Percentiles rank a stretch among this genome's conserved stretches.
phyloP scores from a whole-genome alignment of 2,329 filamentous ascomycete genomes.

The Sporothrix variecibatus region DNA sequence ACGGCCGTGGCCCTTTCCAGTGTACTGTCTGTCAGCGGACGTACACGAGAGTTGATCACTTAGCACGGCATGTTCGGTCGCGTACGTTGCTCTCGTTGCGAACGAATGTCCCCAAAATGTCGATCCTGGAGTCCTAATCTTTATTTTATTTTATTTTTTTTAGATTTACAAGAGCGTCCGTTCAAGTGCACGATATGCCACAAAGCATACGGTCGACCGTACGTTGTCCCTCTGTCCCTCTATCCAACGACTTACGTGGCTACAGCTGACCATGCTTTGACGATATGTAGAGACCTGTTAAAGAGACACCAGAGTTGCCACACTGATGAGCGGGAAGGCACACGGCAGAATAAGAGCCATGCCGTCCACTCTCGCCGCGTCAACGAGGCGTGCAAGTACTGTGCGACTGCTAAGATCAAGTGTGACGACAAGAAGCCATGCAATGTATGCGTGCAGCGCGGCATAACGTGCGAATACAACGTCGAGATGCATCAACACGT shows the following conservation, averaged over 20 bases:
- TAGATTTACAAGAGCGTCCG: constrained; percentile 27
- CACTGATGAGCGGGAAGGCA: constrained; percentile 7
- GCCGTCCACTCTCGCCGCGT: constrained; percentile 47
- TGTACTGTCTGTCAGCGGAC: constrained; percentile 27
- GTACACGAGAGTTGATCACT: constrained; percentile 29
- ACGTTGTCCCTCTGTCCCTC: neutral
- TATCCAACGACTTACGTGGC: too few relatives aligned
- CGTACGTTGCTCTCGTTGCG: constrained; percentile 14
- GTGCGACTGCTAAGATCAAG: constrained; percentile 55
- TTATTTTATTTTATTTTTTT: too few relatives aligned
- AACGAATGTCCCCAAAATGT: too few relatives aligned
- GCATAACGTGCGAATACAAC: constrained; percentile 47
- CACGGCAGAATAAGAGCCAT: neutral
- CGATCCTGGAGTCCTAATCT: too few relatives aligned
- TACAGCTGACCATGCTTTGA: too few relatives aligned
- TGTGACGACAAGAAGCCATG: constrained; percentile 59
- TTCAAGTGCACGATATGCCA: constrained; percentile 27
- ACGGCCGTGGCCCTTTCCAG: constrained; percentile 25
- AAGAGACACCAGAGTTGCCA: constrained; percentile 27
- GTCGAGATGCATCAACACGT: constrained; percentile 5
- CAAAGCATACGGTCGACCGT: constrained; percentile 28
- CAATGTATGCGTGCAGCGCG: constrained; percentile 51
- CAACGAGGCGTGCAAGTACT: constrained; percentile 55
- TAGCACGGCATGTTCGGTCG: constrained; percentile 29
- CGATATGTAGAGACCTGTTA: constrained; percentile 25